phyloP scores from a whole-genome alignment of 371 early-diverging fungal genomes.

The Coemansia sp. region DNA sequence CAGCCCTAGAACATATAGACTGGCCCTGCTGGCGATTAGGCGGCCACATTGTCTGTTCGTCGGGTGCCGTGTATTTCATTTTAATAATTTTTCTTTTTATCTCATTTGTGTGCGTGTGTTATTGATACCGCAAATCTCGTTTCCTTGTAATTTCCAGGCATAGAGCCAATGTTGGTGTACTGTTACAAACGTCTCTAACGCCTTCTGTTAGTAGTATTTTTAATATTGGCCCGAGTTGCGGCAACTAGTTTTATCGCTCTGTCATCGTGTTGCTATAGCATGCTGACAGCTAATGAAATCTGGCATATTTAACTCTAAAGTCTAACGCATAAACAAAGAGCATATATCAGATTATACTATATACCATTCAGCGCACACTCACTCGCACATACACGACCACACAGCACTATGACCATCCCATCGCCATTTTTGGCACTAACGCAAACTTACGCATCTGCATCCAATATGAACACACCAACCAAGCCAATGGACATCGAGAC shows the following conservation, averaged over 20 bases:
- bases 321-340: too few species aligned
- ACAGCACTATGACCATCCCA: neutral
- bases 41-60: neutral
- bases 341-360: neutral
- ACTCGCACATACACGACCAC: neutral
- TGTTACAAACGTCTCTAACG: constrained; percentile 4
- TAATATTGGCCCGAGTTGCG: neutral
- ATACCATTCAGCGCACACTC: neutral
- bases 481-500: constrained; percentile 45
- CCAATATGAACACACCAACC: neutral
- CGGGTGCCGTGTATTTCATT: constrained; percentile 1
- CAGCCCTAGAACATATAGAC: constrained; percentile 4
- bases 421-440: neutral
- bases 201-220: constrained; percentile 1
- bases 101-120: neutral
- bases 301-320: neutral
- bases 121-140: neutral
- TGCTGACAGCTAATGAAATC: neutral
- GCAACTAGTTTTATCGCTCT: neutral
- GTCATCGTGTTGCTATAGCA: neutral
- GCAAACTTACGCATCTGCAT: neutral
- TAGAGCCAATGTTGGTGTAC: neutral
- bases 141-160: neutral
- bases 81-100: neutral
- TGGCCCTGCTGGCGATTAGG: neutral